Evolutionary conservation across 179 eudicot genomes (phyloP).

Genomic region (Carnegiea gigantea): DNA sequence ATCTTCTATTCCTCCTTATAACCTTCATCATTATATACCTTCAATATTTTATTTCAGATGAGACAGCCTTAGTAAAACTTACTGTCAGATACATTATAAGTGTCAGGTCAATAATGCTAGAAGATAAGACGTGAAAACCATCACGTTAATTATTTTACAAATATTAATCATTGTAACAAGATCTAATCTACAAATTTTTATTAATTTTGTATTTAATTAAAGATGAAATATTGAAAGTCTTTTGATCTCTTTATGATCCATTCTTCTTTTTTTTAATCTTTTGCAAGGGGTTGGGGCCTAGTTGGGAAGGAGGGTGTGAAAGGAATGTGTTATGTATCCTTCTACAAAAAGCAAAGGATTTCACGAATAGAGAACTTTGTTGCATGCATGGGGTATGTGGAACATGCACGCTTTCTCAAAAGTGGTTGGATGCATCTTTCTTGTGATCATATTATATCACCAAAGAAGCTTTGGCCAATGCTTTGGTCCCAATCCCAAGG

Average conservation of each 20-base stretch:
- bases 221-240: too few species aligned
- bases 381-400: slow-evolving; percentile 1
- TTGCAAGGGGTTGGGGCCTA: neutral
- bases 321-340: slow-evolving; percentile 23
- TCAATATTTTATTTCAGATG: too few species aligned
- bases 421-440: neutral
- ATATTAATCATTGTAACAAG: too few species aligned
- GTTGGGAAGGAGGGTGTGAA: slow-evolving; percentile 17
- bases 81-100: too few species aligned
- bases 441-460: neutral
- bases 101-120: too few species aligned
- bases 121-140: too few species aligned
- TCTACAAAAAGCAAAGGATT: slow-evolving; percentile 29
- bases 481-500: neutral
- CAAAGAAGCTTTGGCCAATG: neutral
- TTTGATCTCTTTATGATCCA: too few species aligned
- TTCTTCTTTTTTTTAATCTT: too few species aligned
- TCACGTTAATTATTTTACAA: too few species aligned
- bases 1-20: neutral
- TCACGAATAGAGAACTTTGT: neutral
- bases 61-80: too few species aligned
- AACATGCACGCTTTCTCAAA: slow-evolving; percentile 8
- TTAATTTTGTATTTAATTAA: too few species aligned
- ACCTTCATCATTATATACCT: neutral
- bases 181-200: too few species aligned